Base-by-base conservation (phyloP, 108 stramenopile genomes). In the Fistulifera solaris region DNA sequence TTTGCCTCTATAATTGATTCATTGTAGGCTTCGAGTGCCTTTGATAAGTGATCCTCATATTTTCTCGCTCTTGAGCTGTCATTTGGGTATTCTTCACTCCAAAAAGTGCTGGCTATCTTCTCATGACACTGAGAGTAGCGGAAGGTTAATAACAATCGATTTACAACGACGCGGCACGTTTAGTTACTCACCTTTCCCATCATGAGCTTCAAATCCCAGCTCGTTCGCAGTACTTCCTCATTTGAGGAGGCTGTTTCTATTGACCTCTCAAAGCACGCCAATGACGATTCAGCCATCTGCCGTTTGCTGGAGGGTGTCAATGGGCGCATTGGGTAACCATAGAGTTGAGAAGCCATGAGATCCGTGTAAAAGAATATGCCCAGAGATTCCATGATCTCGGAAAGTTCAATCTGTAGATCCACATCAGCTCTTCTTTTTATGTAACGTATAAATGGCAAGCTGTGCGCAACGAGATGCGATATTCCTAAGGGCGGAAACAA, bases 181-280 rank as follows among this genome's bases (percentile, higher is more conserved):
- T 3, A 3, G 8, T 35, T 35, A 63, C 73, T 16, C 48, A 75
- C 73, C 68, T 92, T 92, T 46, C 85, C 90, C 58, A 81, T 55
- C 85, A 92, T 87, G 53, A 92, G 85, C 16, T 58, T 45, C 16
- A 78, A 41, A 59, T 92, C 86, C 78, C 78, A 87, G 4, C 75
- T 77, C 43, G 19, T 39, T 27, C 35, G 14, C 4, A 35, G 28
- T 22, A 35, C 31, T 35, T 19, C 27, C 11, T 43, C 47, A 10
- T 66, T 59, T 23, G 64, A 64, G 18, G 66, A 47, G 28, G 75
- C 63, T 31, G 56, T 35, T 16, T 64, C 52, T 10, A 41, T 50
- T 38, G 89, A 69, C 40, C 61, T 56, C 38, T 75, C 47, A 50
- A 85, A 92, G 55, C 72, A 81, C 28, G 39, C 60, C 40, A 71